These are phyloP conservation scores for Spergularia azorica DNA, from an alignment of 179 eudicot genomes.

Conservation along the genomic window DNA sequence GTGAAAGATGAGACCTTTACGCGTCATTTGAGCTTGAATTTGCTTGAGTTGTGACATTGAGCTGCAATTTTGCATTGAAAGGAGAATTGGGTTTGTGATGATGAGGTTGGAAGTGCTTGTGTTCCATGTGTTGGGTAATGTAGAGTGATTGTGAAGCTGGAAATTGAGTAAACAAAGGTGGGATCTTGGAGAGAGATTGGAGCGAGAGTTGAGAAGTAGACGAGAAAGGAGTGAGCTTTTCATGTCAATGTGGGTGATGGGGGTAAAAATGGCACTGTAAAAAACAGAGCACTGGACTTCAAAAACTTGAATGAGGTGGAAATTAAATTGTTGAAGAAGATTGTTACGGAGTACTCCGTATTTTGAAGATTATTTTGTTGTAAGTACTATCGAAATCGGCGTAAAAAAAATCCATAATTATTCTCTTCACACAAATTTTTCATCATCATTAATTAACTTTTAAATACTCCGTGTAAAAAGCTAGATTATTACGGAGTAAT, in stretches of 20 bases:
- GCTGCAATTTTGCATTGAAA: conserved; percentile 49
- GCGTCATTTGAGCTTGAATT: conserved; percentile 67
- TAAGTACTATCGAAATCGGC: too few relatives aligned
- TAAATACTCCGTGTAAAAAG: too few relatives aligned
- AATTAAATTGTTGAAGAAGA: too few relatives aligned
- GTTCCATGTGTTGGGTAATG: conserved; percentile 52
- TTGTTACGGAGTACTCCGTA: too few relatives aligned
- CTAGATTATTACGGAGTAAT: too few relatives aligned
- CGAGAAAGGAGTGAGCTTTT: conserved; percentile 13
- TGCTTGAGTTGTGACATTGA: conserved; percentile 64
- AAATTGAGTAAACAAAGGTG: conserved; percentile 4
- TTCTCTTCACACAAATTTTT: too few relatives aligned
- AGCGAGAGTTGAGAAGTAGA: conserved; percentile 17
- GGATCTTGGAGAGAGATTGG: conserved; percentile 9
- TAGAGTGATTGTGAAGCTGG: conserved; percentile 21
- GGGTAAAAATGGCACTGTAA: background rate
- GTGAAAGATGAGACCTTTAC: conserved; percentile 59
- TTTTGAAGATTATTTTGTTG: too few relatives aligned
- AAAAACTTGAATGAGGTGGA: too few relatives aligned
- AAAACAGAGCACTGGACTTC: too few relatives aligned
- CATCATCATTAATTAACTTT: too few relatives aligned
- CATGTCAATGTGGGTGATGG: conserved; percentile 22
- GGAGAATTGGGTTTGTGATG: conserved; percentile 70
- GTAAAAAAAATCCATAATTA: too few relatives aligned
- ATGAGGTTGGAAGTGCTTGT: conserved; percentile 40